A percentile compares a stretch with the other conserved stretches of the same genome.
Evolutionary conservation across 495 filamentous ascomycete species (phyloP).

Genomic region (Aspergillus sclerotiicarbonarius): DNA sequence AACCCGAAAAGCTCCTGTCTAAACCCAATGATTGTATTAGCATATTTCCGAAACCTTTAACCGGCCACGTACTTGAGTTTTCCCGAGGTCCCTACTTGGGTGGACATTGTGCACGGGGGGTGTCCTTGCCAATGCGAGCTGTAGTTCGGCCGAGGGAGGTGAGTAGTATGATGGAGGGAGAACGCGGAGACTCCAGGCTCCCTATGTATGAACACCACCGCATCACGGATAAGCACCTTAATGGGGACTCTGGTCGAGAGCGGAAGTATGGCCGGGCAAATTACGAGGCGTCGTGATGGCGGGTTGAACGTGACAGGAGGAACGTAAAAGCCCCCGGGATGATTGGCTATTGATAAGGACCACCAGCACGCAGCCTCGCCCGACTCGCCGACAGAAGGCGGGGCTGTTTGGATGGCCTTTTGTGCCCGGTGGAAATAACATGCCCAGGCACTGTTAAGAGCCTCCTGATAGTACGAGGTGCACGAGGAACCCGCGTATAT

Average conservation of each 20-base stretch:
- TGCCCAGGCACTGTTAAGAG: background rate
- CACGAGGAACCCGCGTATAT: no score
- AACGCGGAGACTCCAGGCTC: no score
- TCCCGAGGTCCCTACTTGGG: background rate
- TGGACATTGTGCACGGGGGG: background rate
- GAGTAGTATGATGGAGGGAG: no score
- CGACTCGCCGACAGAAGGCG: background rate
- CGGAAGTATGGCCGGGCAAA: no score
- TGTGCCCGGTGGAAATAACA: background rate
- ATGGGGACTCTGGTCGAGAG: no score
- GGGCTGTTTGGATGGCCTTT: background rate
- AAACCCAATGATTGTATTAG: background rate
- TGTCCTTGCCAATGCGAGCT: background rate
- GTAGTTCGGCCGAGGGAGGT: background rate
- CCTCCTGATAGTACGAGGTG: no score
- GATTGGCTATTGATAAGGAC: background rate
- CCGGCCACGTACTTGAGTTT: background rate
- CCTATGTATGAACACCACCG: no score
- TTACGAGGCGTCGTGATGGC: no score
- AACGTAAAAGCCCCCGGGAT: background rate
- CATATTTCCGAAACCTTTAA: background rate
- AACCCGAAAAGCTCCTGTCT: background rate
- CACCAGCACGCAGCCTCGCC: background rate
- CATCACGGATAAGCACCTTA: background rate
- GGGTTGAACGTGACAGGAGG: no score